Evolutionary conservation across 805 yeast species (phyloP), one percentile per base, ranked within the genome.

Genomic region (Myxozyma udenii): DNA sequence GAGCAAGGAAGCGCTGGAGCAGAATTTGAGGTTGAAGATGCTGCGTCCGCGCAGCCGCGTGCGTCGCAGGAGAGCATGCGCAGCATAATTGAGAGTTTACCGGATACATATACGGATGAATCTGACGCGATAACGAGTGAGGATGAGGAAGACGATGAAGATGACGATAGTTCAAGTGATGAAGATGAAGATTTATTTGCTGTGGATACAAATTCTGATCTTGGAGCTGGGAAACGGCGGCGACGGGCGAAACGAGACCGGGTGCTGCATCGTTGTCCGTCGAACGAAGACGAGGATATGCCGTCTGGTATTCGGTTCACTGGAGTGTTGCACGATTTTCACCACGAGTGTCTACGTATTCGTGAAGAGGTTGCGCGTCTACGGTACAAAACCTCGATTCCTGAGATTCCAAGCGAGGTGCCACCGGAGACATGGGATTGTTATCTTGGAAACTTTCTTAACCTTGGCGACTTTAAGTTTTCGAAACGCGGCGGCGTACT

Each of bases 361-460:
- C 60, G 60, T 11, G 53, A 47, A 30, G 53, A 45, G 44, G 41
- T 49, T 12, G 50, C 42, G 47, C 36, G 44, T 16, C 33, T 55
- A 25, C 24, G 46, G 30, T 41, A 48, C 44, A 43, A 36, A 25
- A 46, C 53, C 5, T 43, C 58, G 38, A 46, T 53, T 32, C 58
- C 60, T 16, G 60, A 55, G 45, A 49, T 53, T 41, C 60, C 60
- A 14, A 38, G 50, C 6, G 58, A 53, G 32, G 57, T 55, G 18
- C 56, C 55, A 9, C 47, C 46, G 9, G 50, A 46, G 37, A 52
- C 60, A 1, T 55, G 60, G 60, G 55, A 53, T 22, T 51, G 48
- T 21, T 49, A 35, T 28, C 53, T 55, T 9, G 21, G 52, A 7
- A 51, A 51, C 23, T 54, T 54, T 25, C 24, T 54, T 7, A 40